Conservation (phyloP, 2,329 filamentous ascomycete genomes). For the Escovopsis weberi region DNA sequence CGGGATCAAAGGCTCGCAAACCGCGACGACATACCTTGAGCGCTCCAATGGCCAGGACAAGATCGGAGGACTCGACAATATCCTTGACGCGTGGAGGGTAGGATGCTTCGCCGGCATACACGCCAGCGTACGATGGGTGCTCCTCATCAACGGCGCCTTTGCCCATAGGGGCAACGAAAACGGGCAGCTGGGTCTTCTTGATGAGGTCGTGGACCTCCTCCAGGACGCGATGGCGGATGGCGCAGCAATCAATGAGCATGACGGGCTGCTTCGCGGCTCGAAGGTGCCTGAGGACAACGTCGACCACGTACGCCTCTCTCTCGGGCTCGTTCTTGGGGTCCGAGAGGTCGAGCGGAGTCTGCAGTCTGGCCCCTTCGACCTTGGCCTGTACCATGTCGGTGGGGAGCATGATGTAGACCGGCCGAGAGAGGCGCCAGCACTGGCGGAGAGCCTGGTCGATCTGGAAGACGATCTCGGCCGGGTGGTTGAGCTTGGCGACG, state of each 20-base stretch:
- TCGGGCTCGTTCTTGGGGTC: slow-evolving; percentile 52
- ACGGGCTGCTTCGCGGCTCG: slow-evolving; percentile 59
- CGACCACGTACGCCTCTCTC: slow-evolving; percentile 69
- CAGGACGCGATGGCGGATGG: slow-evolving; percentile 60
- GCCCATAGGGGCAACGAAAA: slow-evolving; percentile 83
- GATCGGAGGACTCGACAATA: slow-evolving; percentile 52
- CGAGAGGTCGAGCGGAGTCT: slow-evolving; percentile 53
- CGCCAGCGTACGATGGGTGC: slow-evolving; percentile 62
- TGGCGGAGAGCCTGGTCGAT: slow-evolving; percentile 66
- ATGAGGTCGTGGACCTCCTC: slow-evolving; percentile 60
- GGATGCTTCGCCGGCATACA: slow-evolving; percentile 71
- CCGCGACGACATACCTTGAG: slow-evolving; percentile 29
- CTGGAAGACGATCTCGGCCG: slow-evolving; percentile 53
- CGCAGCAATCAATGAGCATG: slow-evolving; percentile 71
- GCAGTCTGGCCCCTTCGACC: slow-evolving; percentile 57
- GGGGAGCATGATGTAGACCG: slow-evolving; percentile 73
- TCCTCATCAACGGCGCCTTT: slow-evolving; percentile 73
- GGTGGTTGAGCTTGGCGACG: slow-evolving; percentile 55
- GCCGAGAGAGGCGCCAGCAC: slow-evolving; percentile 59
- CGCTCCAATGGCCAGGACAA: slow-evolving; percentile 56
- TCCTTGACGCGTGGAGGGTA: slow-evolving; percentile 46
- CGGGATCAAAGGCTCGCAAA: neutral
- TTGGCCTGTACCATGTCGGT: slow-evolving; percentile 68
- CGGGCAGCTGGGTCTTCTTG: slow-evolving; percentile 58
- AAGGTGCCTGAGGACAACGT: slow-evolving; percentile 60